Conservation (phyloP, 169 alveolate genomes). For the Neospora caninum region DNA sequence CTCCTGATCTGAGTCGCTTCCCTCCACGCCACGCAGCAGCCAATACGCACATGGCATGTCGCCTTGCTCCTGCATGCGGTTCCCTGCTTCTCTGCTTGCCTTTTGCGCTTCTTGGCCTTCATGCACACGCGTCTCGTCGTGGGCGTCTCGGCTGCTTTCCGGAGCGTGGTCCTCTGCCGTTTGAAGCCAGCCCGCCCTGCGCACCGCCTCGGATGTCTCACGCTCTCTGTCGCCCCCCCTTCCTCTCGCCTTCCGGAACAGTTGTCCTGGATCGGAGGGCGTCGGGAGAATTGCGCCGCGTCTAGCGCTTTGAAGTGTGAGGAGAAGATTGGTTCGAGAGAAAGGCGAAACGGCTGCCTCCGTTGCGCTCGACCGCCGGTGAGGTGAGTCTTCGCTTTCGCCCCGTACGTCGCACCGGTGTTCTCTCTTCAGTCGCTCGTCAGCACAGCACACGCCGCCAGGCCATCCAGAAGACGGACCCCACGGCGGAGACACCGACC, state of each 20-base stretch:
- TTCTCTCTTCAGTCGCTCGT: background rate
- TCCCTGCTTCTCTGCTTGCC: background rate
- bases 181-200: too few species aligned
- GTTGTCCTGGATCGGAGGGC: background rate
- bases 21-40: too few species aligned
- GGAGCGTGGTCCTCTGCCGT: too few species aligned
- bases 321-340: background rate
- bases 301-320: constrained; percentile 24
- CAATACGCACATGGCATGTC: too few species aligned
- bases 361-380: background rate
- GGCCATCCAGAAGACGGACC: background rate
- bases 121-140: background rate
- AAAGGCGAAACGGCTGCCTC: background rate
- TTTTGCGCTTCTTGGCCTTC: background rate
- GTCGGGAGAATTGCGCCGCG: background rate
- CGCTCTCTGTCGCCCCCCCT: background rate
- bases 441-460: background rate
- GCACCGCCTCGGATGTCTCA: background rate
- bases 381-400: background rate
- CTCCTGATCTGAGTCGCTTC: too few species aligned
- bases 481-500: background rate
- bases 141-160: too few species aligned
- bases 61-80: too few species aligned
- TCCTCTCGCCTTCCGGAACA: background rate
- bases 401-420: background rate